These are phyloP conservation scores for Naganishia kalamii DNA, from an alignment of 768 basidiomycete genomes.

Conservation along the genomic window DNA sequence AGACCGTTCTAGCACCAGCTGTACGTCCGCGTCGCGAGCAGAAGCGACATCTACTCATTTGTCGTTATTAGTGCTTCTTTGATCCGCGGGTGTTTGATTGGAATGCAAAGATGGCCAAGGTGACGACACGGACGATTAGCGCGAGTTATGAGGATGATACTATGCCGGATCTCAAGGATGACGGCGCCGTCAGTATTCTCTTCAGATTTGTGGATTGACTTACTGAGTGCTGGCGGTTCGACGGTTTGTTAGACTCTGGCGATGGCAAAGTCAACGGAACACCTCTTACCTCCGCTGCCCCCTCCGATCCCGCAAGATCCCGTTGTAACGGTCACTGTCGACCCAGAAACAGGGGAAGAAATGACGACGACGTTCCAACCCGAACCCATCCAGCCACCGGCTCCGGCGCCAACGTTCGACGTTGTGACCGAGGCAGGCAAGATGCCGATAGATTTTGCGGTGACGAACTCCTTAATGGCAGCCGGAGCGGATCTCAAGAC, in stretches of 20 bases:
- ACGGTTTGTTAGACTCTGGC: slow-evolving; percentile 63
- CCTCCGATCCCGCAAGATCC: slow-evolving; percentile 33
- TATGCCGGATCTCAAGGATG: slow-evolving; percentile 48
- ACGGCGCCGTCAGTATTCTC: slow-evolving; percentile 48
- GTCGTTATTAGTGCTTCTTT: slow-evolving; percentile 65
- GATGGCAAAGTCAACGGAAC: slow-evolving; percentile 84
- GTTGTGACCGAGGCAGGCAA: slow-evolving; percentile 79
- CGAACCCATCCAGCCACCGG: slow-evolving; percentile 9
- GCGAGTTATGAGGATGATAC: slow-evolving; percentile 65
- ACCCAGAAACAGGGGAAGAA: slow-evolving; percentile 19
- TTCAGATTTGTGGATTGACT: not conserved
- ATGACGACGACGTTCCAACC: slow-evolving; percentile 13
- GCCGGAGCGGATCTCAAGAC: slow-evolving; percentile 73
- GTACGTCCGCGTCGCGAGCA: slow-evolving; percentile 50
- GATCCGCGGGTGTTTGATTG: slow-evolving; percentile 91
- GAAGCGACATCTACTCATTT: not conserved
- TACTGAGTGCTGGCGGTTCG: not conserved
- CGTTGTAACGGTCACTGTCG: slow-evolving; percentile 44
- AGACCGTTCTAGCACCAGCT: slow-evolving; percentile 89
- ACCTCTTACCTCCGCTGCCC: slow-evolving; percentile 55
- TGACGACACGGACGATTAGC: slow-evolving; percentile 51
- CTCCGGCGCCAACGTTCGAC: slow-evolving; percentile 49
- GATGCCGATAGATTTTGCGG: slow-evolving; percentile 82
- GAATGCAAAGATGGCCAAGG: slow-evolving; percentile 62
- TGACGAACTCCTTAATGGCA: slow-evolving; percentile 83